Evolutionary conservation across 164 flowering plant genomes (phyloP).

Genomic region (Nymphaea thermarum): DNA sequence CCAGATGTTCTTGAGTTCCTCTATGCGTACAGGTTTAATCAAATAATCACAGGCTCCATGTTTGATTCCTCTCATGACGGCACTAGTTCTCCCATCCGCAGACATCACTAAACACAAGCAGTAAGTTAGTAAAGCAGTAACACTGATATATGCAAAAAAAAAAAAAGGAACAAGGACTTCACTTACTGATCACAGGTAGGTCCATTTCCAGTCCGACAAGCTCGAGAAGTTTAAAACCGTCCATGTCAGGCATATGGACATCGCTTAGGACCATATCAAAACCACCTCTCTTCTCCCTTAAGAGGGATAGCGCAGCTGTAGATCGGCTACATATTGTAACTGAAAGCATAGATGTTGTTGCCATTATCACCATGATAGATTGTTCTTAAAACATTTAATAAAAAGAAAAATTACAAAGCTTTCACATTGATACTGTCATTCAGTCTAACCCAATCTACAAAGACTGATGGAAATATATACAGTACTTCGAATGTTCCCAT

Average conservation of each 20-base stretch:
- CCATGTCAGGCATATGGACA: slow-evolving; percentile 28
- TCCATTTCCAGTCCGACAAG: slow-evolving; percentile 23
- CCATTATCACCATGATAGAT: not conserved
- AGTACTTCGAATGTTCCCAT: not conserved
- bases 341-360: slow-evolving; percentile 3
- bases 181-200: slow-evolving; percentile 24
- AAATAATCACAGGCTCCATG: slow-evolving; percentile 1
- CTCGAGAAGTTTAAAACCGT: slow-evolving; percentile 25
- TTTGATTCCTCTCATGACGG: not conserved
- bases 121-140: not conserved
- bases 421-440: not conserved
- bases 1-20: slow-evolving; percentile 1
- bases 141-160: not conserved
- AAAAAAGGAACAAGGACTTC: not conserved
- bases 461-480: not conserved
- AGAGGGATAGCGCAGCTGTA: slow-evolving; percentile 16
- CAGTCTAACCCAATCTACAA: not conserved
- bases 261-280: slow-evolving; percentile 26
- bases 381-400: not conserved
- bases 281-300: slow-evolving; percentile 18
- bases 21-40: slow-evolving; percentile 2
- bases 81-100: not conserved
- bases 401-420: not conserved
- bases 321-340: slow-evolving; percentile 23
- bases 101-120: slow-evolving; percentile 7